Evolutionary conservation across 225 moss, liverwort and hornwort species (phyloP).

Genomic region (Physcomitrium patens): DNA sequence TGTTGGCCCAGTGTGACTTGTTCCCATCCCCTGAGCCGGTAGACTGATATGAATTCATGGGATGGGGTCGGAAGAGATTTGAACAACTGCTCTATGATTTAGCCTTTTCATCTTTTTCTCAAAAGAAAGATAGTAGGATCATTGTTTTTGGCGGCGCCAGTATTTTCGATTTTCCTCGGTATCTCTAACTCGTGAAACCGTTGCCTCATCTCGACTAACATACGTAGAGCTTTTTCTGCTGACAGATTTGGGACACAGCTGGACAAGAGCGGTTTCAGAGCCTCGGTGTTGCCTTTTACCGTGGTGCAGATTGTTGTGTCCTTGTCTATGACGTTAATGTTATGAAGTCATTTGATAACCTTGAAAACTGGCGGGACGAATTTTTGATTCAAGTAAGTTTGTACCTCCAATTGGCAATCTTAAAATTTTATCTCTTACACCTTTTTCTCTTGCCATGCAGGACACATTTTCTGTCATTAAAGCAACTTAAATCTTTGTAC

Average conservation of each 20-base stretch:
- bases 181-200: too few relatives aligned
- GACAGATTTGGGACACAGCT: constrained; percentile 96
- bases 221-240: neutral
- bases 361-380: constrained; percentile 98
- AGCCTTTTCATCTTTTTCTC: too few relatives aligned
- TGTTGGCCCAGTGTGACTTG: neutral
- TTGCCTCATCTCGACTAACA: neutral
- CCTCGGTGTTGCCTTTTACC: constrained; percentile 92
- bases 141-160: too few relatives aligned
- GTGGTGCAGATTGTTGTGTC: constrained; percentile 97
- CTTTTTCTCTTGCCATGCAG: too few relatives aligned
- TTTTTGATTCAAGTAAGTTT: constrained; percentile 85
- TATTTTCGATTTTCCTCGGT: neutral
- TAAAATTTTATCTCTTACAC: too few relatives aligned
- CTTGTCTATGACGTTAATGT: constrained; percentile 98
- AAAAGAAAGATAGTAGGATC: too few relatives aligned
- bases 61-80: too few relatives aligned
- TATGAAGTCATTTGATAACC: constrained; percentile 93
- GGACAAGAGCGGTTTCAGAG: constrained; percentile 98
- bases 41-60: too few relatives aligned
- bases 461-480: too few relatives aligned
- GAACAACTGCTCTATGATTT: too few relatives aligned
- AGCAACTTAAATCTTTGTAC: too few relatives aligned
- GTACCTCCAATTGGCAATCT: neutral
- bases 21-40: neutral